Evolutionary conservation across 2,329 filamentous ascomycete species (phyloP).

Genomic region (Aspergillus ruber): DNA sequence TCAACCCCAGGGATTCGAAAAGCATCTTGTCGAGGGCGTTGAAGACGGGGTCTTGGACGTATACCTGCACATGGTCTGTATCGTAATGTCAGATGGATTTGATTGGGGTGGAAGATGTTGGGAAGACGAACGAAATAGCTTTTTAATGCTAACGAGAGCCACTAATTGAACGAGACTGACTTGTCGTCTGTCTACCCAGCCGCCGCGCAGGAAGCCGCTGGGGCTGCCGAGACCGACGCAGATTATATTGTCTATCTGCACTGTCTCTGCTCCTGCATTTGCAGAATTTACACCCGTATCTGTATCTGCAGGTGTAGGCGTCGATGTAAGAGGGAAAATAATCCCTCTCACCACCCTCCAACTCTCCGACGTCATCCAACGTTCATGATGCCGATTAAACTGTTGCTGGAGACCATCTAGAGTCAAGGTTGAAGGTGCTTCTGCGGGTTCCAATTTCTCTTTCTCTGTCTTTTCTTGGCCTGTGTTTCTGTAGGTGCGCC

Average conservation of each 20-base stretch:
- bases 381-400: conserved; percentile 20
- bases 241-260: conserved; percentile 23
- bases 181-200: conserved; percentile 36
- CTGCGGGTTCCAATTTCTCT: conserved; percentile 25
- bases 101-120: not conserved
- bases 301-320: not conserved
- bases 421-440: conserved; percentile 28
- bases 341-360: conserved; percentile 16
- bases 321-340: conserved; percentile 1
- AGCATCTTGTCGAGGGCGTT: conserved; percentile 35
- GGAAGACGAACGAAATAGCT: conserved; percentile 10
- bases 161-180: conserved; percentile 38
- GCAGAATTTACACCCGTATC: not conserved
- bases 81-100: not conserved
- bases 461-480: not conserved
- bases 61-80: conserved; percentile 28
- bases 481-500: conserved; percentile 7
- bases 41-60: conserved; percentile 52
- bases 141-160: conserved; percentile 26
- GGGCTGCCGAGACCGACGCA: conserved; percentile 38
- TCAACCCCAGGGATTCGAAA: conserved; percentile 29
- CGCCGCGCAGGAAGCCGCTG: conserved; percentile 36
- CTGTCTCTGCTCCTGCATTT: too few species aligned
- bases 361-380: conserved; percentile 24
- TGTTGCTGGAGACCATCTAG: conserved; percentile 25